Base-by-base conservation (phyloP, 1,284 basidiomycete species). In the Ceratobasidium papillatum region DNA sequence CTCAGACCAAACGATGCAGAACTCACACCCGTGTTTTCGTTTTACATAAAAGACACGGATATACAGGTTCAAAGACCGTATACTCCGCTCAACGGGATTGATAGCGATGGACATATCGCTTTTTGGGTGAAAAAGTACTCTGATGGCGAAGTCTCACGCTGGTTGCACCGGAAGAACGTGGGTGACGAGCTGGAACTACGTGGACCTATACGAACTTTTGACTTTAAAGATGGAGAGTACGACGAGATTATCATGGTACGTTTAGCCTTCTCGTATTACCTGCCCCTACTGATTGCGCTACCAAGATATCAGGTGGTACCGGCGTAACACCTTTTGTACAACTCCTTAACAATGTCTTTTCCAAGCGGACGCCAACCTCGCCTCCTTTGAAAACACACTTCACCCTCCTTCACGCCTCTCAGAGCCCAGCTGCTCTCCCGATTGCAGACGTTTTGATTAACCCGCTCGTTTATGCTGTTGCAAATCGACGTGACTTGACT, bases 31-130 rank as follows among this genome's bases (percentile, higher is more conserved):
- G 88, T 94, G 75, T 93, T 90, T 87, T 91, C 91, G 36, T 82
- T 95, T 22, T 94, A 87, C 80, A 85, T 95, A 80, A 94, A 94
- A 78, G 92, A 95, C 79, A 91, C 91, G 76, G 93, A 94, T 78
- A 92, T 95, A 25, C 94, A 95, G 81, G 92, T 95, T n/a, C 93
- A 95, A 80, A 83, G 94, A 64, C 89, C 93, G 2, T 95, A 94
- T 80, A 95, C 94, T 3, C 92, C 93, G 0, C 81, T 94, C 51
- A 85, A 89, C 77, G 90, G 92, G 14, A 83, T 93, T 27, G 89
- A 91, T 74, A 81, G 85, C 75, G 80, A 89, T 43, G 89, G 91
- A 0, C 82, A 84, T 64, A 89, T 93, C 85, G 82, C 83, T 56
- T 87, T 94, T 62, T 94, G 92, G 91, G 85, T 95, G 43, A 93